Percentiles rank a stretch among this genome's conserved stretches.
Evolutionary conservation across 352 stramenopile genomes (phyloP).

Genomic region (Phytophthora citrophthora): DNA sequence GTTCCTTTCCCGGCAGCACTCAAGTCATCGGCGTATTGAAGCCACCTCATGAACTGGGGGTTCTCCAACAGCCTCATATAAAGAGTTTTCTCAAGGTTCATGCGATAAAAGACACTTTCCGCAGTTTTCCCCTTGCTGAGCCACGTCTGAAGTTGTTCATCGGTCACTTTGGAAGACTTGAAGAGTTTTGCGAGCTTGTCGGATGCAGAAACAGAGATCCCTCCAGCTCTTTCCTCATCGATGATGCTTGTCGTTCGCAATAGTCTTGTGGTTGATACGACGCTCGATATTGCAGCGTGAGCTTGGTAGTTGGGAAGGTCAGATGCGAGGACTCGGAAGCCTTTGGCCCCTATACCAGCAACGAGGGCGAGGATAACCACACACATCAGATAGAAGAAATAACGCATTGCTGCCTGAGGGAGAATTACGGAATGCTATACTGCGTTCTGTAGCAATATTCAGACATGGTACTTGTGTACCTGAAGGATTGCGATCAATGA

Average conservation of each 20-base stretch:
- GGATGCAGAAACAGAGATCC: too few relatives aligned
- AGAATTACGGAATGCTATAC: too few relatives aligned
- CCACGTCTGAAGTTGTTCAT: not conserved
- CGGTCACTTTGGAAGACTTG: not conserved
- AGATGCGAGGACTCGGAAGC: not conserved
- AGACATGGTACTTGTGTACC: too few relatives aligned
- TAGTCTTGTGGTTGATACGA: not conserved
- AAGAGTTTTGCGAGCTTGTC: not conserved
- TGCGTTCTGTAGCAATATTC: too few relatives aligned
- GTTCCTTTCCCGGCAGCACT: not conserved
- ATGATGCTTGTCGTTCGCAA: not conserved
- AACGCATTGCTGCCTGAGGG: too few relatives aligned
- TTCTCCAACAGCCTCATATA: not conserved
- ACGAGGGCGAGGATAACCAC: not conserved
- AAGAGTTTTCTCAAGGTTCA: not conserved
- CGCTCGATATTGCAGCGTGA: not conserved
- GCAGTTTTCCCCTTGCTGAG: slow-evolving; percentile 1
- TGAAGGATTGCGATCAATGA: too few relatives aligned
- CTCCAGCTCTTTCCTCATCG: not conserved
- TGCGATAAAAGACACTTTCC: not conserved
- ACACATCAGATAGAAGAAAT: too few relatives aligned
- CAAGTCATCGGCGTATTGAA: not conserved
- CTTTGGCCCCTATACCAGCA: not conserved
- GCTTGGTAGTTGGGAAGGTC: not conserved
- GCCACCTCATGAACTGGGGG: not conserved